These are phyloP conservation scores for Pythium scleroteichum DNA, from an alignment of 352 stramenopile species.

Conservation along the genomic window DNA sequence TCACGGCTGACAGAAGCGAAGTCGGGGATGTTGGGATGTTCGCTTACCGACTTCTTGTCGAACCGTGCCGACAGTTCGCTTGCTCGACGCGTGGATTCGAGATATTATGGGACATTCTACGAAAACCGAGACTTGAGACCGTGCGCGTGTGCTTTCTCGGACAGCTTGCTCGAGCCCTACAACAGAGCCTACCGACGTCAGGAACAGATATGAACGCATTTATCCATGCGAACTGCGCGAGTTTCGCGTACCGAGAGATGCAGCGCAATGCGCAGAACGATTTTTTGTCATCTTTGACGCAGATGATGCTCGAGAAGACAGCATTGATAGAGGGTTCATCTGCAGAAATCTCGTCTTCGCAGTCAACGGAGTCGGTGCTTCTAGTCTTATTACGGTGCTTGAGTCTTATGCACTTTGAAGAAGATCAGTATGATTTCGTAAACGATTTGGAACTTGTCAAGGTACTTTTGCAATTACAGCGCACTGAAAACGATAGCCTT, in stretches of 20 bases:
- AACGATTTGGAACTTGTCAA: slow-evolving; percentile 26
- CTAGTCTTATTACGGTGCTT: slow-evolving; percentile 15
- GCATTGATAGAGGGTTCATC: too few relatives aligned
- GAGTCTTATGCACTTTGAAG: slow-evolving; percentile 14
- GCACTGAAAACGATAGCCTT: neutral
- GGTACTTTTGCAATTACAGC: slow-evolving; percentile 6
- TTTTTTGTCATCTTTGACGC: slow-evolving; percentile 10
- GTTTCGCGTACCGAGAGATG: slow-evolving; percentile 19
- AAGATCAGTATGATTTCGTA: slow-evolving; percentile 28
- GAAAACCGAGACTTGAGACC: slow-evolving; percentile 1
- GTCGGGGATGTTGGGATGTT: slow-evolving; percentile 16
- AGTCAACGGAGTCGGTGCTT: neutral
- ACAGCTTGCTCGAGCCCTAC: slow-evolving; percentile 3
- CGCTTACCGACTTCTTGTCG: slow-evolving; percentile 13
- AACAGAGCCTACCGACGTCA: neutral
- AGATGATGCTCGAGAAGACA: slow-evolving; percentile 15
- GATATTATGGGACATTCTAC: slow-evolving; percentile 15
- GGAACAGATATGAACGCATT: neutral
- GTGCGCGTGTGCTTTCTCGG: slow-evolving; percentile 10
- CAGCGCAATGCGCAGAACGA: slow-evolving; percentile 19
- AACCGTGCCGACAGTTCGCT: slow-evolving; percentile 19
- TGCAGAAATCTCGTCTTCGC: too few relatives aligned
- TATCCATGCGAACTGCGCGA: neutral
- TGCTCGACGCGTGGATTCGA: slow-evolving; percentile 25
- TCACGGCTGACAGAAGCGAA: slow-evolving; percentile 13